Base-by-base conservation (phyloP, 495 filamentous ascomycete species). In the Emericellopsis terricola region DNA sequence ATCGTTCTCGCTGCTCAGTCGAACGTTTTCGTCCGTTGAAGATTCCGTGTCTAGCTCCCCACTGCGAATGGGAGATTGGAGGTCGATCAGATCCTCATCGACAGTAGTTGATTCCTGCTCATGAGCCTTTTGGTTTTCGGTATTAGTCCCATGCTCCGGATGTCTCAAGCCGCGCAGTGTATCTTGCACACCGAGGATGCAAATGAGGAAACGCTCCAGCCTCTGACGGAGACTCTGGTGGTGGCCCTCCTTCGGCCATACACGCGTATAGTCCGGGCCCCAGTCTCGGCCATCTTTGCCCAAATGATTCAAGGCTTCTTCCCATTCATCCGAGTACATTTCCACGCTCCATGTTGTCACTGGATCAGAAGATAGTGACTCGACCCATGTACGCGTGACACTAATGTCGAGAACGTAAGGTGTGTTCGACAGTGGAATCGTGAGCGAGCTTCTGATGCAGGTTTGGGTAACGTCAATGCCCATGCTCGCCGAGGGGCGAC, bases 361-460 rank as follows among this genome's bases (percentile, higher is more conserved):
- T n/a, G n/a, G n/a, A n/a, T n/a, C n/a, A n/a, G n/a, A n/a, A n/a
- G n/a, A n/a, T n/a, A n/a, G n/a, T n/a, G n/a, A n/a, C n/a, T n/a
- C n/a, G 17, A 40, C 41, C 50, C 71, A 74, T 15, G 48, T 54
- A 33, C 69, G 69, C 39, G 69, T 69, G 4, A 71, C 52, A 11
- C 65, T 52, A 15, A 78, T 50, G 38, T 78, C 66, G 3, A 77
- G 45, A 3, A 68, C 52, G 34, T 69, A 72, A 1, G 56, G 52
- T 0, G 64, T 65, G 21, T 35, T 15, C 7, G 19, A 13, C 19
- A 33, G 8, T 3, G 19, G 18, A 11, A 13, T 20, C 18, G 15
- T 16, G 3, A 23, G 17, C 4, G 33, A 27, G 8, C 15, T 35
- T 15, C 27, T 35, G 19, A 35, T 11, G 7, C 19, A 23, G n/a